phyloP scores from a whole-genome alignment of 306 rosid species.

The Erythrophleum fordii region DNA sequence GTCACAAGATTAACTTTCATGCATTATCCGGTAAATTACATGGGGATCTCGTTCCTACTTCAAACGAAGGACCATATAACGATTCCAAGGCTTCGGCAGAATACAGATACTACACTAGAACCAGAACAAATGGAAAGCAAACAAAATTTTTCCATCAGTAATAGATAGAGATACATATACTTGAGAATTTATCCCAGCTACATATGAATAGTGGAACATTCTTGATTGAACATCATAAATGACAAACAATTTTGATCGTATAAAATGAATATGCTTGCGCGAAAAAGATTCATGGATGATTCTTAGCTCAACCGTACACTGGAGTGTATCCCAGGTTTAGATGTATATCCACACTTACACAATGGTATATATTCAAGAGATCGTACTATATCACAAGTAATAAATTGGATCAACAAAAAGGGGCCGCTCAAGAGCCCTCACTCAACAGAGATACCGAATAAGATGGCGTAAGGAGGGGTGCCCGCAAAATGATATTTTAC shows the following conservation, averaged over 20 bases:
- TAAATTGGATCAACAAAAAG: conserved; percentile 39
- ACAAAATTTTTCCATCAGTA: conserved; percentile 7
- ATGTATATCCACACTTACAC: conserved; percentile 36
- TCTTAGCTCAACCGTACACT: conserved; percentile 38
- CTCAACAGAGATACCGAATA: conserved; percentile 46
- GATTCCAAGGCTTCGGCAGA: neutral
- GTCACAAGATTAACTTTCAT: neutral
- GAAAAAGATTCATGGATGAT: conserved; percentile 36
- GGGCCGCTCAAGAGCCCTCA: conserved; percentile 43
- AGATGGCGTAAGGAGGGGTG: conserved; percentile 36
- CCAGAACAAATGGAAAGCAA: conserved; percentile 17
- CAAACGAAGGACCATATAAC: neutral
- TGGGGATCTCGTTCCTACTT: neutral
- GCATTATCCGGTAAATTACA: neutral
- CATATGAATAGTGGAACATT: conserved; percentile 23
- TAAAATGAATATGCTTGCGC: conserved; percentile 35
- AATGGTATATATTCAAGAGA: conserved; percentile 45
- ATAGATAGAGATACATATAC: neutral
- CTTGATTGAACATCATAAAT: conserved; percentile 5
- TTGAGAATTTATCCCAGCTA: neutral
- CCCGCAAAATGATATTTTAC: conserved; percentile 50
- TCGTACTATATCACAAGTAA: conserved; percentile 45
- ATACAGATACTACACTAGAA: conserved; percentile 21
- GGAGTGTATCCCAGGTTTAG: conserved; percentile 2
- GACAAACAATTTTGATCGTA: conserved; percentile 22